Evolutionary conservation across 192 early-diverging fungal genomes (phyloP), one percentile per base, ranked within the genome.

Genomic region (Coemansia sp.): DNA sequence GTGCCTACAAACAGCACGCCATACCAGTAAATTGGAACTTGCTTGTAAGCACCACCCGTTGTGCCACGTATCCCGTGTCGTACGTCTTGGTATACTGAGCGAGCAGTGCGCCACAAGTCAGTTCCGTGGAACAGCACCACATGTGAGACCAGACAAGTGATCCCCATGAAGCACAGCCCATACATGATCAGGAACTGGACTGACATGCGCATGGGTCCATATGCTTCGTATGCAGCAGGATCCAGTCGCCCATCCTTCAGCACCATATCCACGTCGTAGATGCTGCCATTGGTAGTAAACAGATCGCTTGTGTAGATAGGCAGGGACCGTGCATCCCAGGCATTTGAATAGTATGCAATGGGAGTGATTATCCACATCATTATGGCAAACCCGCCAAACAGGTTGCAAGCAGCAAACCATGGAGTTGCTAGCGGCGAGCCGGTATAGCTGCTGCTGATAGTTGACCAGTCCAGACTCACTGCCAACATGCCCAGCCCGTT

Each of bases 381-480:
- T 44, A 86, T 69, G 4, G 83, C 62, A 42, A 85, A 84, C 2
- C 85, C 84, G 14, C 77, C 75, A 40, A 88, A 73, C 63, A 86
- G 70, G 52, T 88, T 89, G 56, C 81, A 80, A 12, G 81, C 75
- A 7, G 84, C 82, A 73, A 81, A 87, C 68, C 80, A 92, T 40
- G 90, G 90, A 20, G 87, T 85, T 20, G 84, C 83, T 2, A 91
- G 51, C 43, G 87, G 84, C 64, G 81, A 84, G 12, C 58, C 56
- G 3, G 70, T 64, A 48, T 74, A 73, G 0, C 80, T 79, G 30
- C 73, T 62, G 18, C 70, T 71, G 20, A 87, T 71, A 11, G 79
- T 64, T 44, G 72, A 81, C 88, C 88, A 91, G 74, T 91, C 89
- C n/a, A 90, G 60, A 10, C 84, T 77, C 37, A 90, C 71, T 36